Percentiles rank a stretch among this genome's conserved stretches.
These are phyloP conservation scores for Boletus tomentosulus DNA, from an alignment of 768 basidiomycete species.

Conservation along the genomic window DNA sequence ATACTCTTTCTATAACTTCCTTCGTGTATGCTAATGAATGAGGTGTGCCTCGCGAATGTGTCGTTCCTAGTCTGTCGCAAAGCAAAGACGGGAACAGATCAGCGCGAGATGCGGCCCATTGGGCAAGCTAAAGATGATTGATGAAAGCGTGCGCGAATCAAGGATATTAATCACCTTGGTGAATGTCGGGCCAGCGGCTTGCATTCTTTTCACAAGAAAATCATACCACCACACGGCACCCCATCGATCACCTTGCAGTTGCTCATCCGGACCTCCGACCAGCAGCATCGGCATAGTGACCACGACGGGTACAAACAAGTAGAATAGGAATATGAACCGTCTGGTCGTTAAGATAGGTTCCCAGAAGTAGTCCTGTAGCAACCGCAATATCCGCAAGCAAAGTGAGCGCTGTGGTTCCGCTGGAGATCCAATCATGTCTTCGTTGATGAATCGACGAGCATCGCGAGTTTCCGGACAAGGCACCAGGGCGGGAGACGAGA, in stretches of 20 bases:
- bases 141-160: constrained; percentile 7
- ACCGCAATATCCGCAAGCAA: constrained; percentile 36
- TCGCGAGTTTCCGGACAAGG: constrained; percentile 32
- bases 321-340: constrained; percentile 79
- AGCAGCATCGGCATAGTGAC: constrained; percentile 80
- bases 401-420: constrained; percentile 56
- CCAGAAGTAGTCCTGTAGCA: constrained; percentile 61
- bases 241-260: constrained; percentile 74
- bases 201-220: constrained; percentile 86
- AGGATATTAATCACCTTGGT: constrained; percentile 66
- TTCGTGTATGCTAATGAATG: constrained; percentile 82
- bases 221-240: constrained; percentile 98
- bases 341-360: constrained; percentile 82
- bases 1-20: constrained; percentile 75
- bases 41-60: constrained; percentile 84
- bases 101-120: constrained; percentile 96
- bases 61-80: constrained; percentile 76
- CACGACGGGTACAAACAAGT: constrained; percentile 86
- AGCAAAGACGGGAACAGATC: constrained; percentile 88
- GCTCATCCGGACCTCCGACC: constrained; percentile 51
- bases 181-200: constrained; percentile 93
- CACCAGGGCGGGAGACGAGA: constrained; percentile 48
- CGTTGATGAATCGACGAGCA: constrained; percentile 16
- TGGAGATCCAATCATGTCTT: constrained; percentile 58
- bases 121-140: constrained; percentile 62